Evolutionary conservation across 768 basidiomycete genomes (phyloP), one percentile per base, ranked within the genome.

Genomic region (Peribolospora kevripleyi): DNA sequence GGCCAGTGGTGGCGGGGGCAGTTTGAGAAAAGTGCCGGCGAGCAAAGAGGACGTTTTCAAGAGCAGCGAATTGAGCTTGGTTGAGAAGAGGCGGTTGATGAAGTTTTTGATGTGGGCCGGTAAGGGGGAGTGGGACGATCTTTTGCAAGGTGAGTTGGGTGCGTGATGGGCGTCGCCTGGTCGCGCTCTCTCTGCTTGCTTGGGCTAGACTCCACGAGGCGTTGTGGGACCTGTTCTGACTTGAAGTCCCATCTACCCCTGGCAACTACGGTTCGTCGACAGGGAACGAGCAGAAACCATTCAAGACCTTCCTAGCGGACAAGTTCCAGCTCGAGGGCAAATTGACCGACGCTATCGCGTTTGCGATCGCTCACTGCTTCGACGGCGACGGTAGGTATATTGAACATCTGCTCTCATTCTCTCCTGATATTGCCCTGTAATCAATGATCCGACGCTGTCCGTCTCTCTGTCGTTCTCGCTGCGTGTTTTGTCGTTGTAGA

Each of bases 1-100:
- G 8, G 4, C n/a, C 3, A n/a, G 45, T 8, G 8, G 9, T 8
- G n/a, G 45, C n/a, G 36, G 65, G 65, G 53, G 60, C 64, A 25
- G 64, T 77, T 48, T 60, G 53, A 75, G 75, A 61, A 73, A 67
- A 51, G 90, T 95, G 0, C 91, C 91, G 1, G 79, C 80, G 41
- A 84, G 77, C 69, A 95, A 93, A 66, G 88, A 88, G 66, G 82
- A 84, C 56, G 75, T 97, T 3, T 95, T 97, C 75, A 87, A 82
- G 70, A 80, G 76, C 68, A 78, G 77, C 63, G 73, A 72, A 7
- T 75, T 95, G 6, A 72, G 73, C 6, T 72, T 95, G 8, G 65
- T 88, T 41, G 84, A 90, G 58, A 97, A 95, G 69, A 71, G 90
- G 48, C 74, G 83, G 41, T 70, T 97, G 37, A 95, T 95, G 83